phyloP scores from a whole-genome alignment of 2,329 filamentous ascomycete species.

The Alternaria atra region DNA sequence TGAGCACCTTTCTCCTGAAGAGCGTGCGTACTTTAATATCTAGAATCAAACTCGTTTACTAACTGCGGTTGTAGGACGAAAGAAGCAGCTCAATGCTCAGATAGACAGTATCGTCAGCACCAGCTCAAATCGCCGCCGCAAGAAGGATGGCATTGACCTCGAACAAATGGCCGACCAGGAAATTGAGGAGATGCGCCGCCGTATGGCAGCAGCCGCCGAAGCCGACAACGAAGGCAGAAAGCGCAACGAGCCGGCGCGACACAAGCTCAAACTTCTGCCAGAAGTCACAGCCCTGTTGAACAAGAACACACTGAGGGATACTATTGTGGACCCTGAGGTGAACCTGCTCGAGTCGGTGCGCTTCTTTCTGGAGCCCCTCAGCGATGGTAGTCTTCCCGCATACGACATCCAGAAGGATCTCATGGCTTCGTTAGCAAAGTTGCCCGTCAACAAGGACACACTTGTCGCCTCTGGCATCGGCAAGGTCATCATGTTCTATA shows the following conservation, averaged over 20 bases:
- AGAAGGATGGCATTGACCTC: conserved; percentile 90
- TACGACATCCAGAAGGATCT: conserved; percentile 98
- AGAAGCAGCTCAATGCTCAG: conserved; percentile 82
- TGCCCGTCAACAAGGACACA: conserved; percentile 91
- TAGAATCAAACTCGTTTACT: conserved; percentile 10
- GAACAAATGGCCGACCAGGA: conserved; percentile 90
- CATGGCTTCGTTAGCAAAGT: conserved; percentile 78
- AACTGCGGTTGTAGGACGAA: conserved; percentile 62
- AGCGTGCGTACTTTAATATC: conserved; percentile 65
- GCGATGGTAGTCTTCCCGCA: conserved; percentile 91
- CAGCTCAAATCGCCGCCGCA: conserved; percentile 74
- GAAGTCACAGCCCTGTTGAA: conserved; percentile 89
- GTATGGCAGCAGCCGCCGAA: conserved; percentile 90
- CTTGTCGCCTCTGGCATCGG: conserved; percentile 92
- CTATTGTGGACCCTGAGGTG: conserved; percentile 90
- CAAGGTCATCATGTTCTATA: conserved; percentile 97
- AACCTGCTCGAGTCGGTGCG: conserved; percentile 95
- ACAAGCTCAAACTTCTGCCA: conserved; percentile 93
- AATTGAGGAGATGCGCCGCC: conserved; percentile 84
- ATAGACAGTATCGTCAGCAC: conserved; percentile 91
- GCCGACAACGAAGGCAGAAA: conserved; percentile 84
- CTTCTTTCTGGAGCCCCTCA: conserved; percentile 95
- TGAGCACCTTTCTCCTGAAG: conserved; percentile 81
- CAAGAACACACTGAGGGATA: conserved; percentile 83
- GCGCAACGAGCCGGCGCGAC: conserved; percentile 79